These are phyloP conservation scores for Lachnellula occidentalis DNA, from an alignment of 2,329 filamentous ascomycete species.

Conservation along the genomic window DNA sequence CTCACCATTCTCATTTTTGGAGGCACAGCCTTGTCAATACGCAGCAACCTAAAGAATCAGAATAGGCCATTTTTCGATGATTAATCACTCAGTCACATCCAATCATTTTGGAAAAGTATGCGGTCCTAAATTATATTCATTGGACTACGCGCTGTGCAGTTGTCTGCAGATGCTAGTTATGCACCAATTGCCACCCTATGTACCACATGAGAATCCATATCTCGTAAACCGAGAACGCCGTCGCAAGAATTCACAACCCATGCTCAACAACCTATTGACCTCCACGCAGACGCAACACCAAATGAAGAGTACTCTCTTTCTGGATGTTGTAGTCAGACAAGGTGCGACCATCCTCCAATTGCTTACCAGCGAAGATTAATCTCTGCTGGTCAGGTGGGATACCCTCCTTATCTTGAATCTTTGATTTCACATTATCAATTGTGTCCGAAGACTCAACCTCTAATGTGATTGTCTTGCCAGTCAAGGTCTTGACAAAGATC, in stretches of 20 bases:
- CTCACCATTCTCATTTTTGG: background rate
- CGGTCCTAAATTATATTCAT: conserved; percentile 5
- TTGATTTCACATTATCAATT: conserved; percentile 65
- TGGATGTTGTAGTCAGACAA: conserved; percentile 83
- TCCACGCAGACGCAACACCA: conserved; percentile 66
- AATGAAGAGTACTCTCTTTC: conserved; percentile 66
- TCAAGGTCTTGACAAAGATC: conserved; percentile 67
- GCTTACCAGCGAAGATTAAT: conserved; percentile 66
- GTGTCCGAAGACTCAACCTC: conserved; percentile 64
- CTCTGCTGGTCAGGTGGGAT: conserved; percentile 66
- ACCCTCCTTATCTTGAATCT: conserved; percentile 68
- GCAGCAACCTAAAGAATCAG: background rate
- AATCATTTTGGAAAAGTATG: background rate
- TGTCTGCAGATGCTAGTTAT: background rate
- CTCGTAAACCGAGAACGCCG: conserved; percentile 19
- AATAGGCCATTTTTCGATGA: background rate
- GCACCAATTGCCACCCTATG: conserved; percentile 7
- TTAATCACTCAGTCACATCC: background rate
- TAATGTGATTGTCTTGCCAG: conserved; percentile 64
- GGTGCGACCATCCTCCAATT: conserved; percentile 69
- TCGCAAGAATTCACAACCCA: conserved; percentile 11
- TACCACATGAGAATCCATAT: conserved; percentile 6
- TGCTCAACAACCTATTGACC: conserved; percentile 40
- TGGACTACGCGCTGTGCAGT: conserved; percentile 1
- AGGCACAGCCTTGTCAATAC: conserved; percentile 1